Evolutionary conservation across 78 protist genomes (phyloP), one percentile per base, ranked within the genome.

Genomic region (Protostelium mycophagum): DNA sequence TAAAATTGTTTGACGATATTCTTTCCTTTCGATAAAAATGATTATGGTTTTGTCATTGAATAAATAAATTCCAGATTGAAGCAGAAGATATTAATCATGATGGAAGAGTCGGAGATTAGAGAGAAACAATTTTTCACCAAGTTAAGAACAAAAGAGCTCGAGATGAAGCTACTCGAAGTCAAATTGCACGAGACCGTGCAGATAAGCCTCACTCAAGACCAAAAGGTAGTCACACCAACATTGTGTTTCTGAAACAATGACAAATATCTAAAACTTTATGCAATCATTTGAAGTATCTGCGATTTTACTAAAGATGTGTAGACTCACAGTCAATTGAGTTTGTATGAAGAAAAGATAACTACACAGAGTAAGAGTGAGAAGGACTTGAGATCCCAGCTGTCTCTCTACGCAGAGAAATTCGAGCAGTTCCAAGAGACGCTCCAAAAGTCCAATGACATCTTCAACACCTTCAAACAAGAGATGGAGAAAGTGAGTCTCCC

Each of bases 391-490:
- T 25, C 28, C 36, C 90, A 87, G 28, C 25, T 87, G 36, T 0
- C 5, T 1, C 1, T 28, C 85, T 88, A 88, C 87, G 86, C 38
- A 0, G 90, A 88, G 36, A 88, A 88, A 63, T 88, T 88, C 25
- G 86, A 88, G 85, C 85, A 83, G 83, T 37, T 89, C 51, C 87
- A 89, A 87, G 91, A 85, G 51, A 51, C 91, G 0, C 0, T 89
- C 34, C 0, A 83, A 28, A 84, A 85, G 83, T 37, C 83, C 84
- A 89, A 89, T 83, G 91, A 89, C 73, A 83, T 84, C 34, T 89
- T 89, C 83, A 39, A 0, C 85, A 38, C 88, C 38, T 89, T 89
- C 91, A 89, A 89, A 83, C 35, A 34, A 5, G 91, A 89, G 86
- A 85, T 37, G 39, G 91, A 89, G 73, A 51, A 51, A 16, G 73